A percentile compares a stretch with the other conserved stretches of the same genome.
Conservation (phyloP, 2,329 filamentous ascomycete genomes). For the Exophiala sp. region DNA sequence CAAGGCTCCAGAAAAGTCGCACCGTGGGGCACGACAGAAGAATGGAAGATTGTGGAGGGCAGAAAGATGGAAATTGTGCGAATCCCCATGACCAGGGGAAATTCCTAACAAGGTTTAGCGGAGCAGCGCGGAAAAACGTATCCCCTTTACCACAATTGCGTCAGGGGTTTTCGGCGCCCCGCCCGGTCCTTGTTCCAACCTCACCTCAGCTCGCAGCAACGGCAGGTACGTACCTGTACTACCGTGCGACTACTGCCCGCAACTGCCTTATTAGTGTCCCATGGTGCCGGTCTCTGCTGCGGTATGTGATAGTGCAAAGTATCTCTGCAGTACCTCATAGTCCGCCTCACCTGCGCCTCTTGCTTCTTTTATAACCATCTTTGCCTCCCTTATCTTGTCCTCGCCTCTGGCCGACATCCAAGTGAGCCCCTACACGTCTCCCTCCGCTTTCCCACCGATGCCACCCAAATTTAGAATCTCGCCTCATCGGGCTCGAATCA, state of each 20-base stretch:
- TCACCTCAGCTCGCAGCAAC: constrained; percentile 10
- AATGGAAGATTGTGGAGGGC: constrained; percentile 5
- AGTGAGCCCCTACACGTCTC: not conserved
- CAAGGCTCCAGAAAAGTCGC: not conserved
- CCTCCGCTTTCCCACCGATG: not conserved
- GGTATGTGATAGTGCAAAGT: too few species aligned
- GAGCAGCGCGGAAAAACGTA: constrained; percentile 10
- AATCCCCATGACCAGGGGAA: not conserved
- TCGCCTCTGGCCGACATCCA: not conserved
- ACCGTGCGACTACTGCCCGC: too few species aligned
- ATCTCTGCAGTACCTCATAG: too few species aligned
- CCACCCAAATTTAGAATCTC: not conserved
- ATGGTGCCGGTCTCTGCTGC: too few species aligned
- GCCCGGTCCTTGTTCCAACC: constrained; percentile 18
- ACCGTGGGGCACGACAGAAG: not conserved
- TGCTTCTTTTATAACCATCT: too few species aligned
- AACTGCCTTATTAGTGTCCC: too few species aligned
- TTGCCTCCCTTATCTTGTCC: not conserved
- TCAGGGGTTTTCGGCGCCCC: constrained; percentile 7
- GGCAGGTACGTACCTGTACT: too few species aligned
- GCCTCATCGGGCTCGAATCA: not conserved
- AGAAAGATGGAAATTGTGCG: not conserved
- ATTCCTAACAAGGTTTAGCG: not conserved
- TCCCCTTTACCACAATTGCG: not conserved
- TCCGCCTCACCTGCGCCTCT: too few species aligned